Evolutionary conservation across 2,329 filamentous ascomycete species (phyloP), one percentile per base, ranked within the genome.

Genomic region (Mariannaea sp.): DNA sequence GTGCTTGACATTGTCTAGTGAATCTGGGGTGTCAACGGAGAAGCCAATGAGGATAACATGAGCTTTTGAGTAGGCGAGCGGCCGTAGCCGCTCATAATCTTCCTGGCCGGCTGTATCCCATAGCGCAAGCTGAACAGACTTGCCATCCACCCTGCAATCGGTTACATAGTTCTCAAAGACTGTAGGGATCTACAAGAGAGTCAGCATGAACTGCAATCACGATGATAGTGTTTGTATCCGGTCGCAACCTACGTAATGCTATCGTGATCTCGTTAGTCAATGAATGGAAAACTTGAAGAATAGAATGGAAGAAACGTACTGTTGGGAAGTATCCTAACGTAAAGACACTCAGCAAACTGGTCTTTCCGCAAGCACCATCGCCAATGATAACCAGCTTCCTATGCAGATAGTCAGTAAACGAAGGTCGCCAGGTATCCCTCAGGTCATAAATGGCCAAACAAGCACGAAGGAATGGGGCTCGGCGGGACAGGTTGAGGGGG

Each of bases 41-140:
- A 97, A 99, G 30, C 92, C 94, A 74, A 99, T 94, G 59, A 99
- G 78, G 64, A 99, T 93, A 64, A 99, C 92, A 73, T 99, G 94
- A 53, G 94, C 94, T 78, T 97, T 96, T 43, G 92, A 90, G 73
- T 99, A 99, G 60, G 94, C 94, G 45, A 99, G 81, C 46, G 94
- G 94, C 59, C 94, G 88, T 76, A 99, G 79, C 71, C 94, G 84
- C 75, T 99, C 94, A 73, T 99, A 99, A 72, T 99, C 94, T 81
- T 99, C 94, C 75, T 99, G 94, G 56, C 94, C 94, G 45, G 94
- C 94, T n/a, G 94, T 99, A 85, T 99, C 94, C 94, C 94, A 99
- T 66, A 99, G 79, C 45, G 94, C 94, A 59, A 99, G 82, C 77
- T 99, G 94, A 32, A 99, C 94, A n/a, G 91, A 96, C 73, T 96